Evolutionary conservation across 2,329 filamentous ascomycete genomes (phyloP).

Genomic region (Diaporthe ilicicola): DNA sequence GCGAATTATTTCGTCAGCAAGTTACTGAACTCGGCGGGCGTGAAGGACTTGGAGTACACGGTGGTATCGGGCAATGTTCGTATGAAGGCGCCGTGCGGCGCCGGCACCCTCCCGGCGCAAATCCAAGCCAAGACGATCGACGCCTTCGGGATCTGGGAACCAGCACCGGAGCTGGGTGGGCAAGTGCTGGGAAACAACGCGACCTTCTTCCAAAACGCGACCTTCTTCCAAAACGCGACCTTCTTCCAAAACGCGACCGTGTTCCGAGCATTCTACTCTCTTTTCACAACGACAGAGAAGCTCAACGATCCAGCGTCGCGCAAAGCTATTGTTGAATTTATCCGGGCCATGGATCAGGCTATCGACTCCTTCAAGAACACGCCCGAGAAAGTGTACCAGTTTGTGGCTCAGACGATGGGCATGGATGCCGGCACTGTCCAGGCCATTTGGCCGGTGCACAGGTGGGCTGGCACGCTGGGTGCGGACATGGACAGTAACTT

Average conservation of each 20-base stretch:
- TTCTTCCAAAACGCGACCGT: slow-evolving; percentile 11
- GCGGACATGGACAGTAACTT: slow-evolving; percentile 5
- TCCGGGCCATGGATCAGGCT: not conserved
- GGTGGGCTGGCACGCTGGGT: not conserved
- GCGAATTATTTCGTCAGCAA: not conserved
- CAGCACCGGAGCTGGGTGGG: not conserved
- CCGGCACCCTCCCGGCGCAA: not conserved
- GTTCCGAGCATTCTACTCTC: not conserved
- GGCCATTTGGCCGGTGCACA: not conserved
- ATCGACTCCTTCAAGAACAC: not conserved
- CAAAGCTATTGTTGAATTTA: slow-evolving; percentile 1
- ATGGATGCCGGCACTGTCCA: not conserved
- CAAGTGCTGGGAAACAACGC: not conserved
- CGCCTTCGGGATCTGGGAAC: not conserved
- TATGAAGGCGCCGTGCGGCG: not conserved
- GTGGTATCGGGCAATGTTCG: not conserved
- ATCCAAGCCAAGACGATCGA: slow-evolving; percentile 5
- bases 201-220: slow-evolving; percentile 1
- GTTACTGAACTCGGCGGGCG: not conserved
- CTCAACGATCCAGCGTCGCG: not conserved
- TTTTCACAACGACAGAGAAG: not conserved
- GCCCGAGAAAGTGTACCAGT: not conserved
- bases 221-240: not conserved
- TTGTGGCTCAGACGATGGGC: not conserved
- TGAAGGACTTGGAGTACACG: not conserved